Percentiles rank a stretch among this genome's conserved stretches.
Evolutionary conservation across 148 eudicot species (phyloP).

Genomic region (Pouteria glomerata): DNA sequence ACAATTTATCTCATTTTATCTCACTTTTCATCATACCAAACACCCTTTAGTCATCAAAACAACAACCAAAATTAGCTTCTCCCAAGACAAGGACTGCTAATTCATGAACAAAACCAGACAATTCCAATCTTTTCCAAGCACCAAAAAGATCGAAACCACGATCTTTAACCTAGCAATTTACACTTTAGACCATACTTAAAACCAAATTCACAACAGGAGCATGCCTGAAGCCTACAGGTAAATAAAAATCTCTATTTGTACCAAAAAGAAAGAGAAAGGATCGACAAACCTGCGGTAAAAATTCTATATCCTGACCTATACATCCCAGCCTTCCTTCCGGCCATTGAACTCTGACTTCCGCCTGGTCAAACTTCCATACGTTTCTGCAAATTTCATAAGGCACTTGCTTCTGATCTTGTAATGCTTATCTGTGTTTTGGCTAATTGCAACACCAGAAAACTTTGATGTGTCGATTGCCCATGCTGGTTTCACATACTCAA

Average conservation of each 20-base stretch:
- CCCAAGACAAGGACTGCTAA: too few species aligned
- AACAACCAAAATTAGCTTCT: too few species aligned
- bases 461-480: slow-evolving; percentile 91
- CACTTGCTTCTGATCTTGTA: slow-evolving; percentile 71
- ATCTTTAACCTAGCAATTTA: background rate
- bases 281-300: background rate
- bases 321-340: slow-evolving; percentile 92
- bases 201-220: background rate
- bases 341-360: slow-evolving; percentile 54
- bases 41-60: too few species aligned
- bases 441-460: slow-evolving; percentile 73
- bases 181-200: background rate
- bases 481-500: slow-evolving; percentile 79
- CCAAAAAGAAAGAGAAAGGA: too few species aligned
- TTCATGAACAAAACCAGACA: too few species aligned
- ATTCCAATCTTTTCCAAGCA: background rate
- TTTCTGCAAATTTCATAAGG: slow-evolving; percentile 43
- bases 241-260: background rate
- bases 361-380: slow-evolving; percentile 62
- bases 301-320: slow-evolving; percentile 31
- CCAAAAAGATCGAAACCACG: background rate
- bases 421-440: slow-evolving; percentile 68
- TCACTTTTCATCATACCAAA: too few species aligned
- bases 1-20: too few species aligned
- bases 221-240: background rate